Percentiles rank a stretch among this genome's conserved stretches.
Evolutionary conservation across 257 asterid species (phyloP).

Genomic region (Lithospermum erythrorhizon): DNA sequence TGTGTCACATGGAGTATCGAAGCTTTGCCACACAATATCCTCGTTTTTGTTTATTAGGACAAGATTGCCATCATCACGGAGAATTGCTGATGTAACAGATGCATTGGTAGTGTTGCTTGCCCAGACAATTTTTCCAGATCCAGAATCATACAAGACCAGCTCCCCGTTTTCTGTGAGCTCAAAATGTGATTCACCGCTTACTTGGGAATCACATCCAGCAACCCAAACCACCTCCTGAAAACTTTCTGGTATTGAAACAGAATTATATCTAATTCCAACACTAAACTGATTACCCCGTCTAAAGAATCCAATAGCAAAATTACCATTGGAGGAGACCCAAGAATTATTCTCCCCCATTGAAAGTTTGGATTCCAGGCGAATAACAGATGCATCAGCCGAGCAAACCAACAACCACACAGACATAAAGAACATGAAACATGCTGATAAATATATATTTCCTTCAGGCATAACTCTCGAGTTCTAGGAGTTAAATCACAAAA

Average conservation of each 20-base stretch:
- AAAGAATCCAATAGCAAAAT: constrained; percentile 30
- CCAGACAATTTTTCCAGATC: constrained; percentile 22
- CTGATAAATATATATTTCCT: constrained; percentile 4
- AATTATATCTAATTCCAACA: constrained; percentile 23
- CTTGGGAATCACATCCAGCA: constrained; percentile 29
- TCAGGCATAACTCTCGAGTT: constrained; percentile 20
- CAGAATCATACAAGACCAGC: constrained; percentile 25
- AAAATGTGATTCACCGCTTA: constrained; percentile 23
- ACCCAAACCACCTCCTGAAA: constrained; percentile 28
- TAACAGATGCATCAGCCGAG: constrained; percentile 16
- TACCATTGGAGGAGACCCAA: constrained; percentile 35
- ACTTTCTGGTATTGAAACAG: constrained; percentile 19
- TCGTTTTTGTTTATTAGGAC: constrained; percentile 15
- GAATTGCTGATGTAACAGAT: constrained; percentile 26
- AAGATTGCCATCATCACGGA: constrained; percentile 24
- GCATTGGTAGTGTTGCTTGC: constrained; percentile 23
- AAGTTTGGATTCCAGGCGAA: constrained; percentile 29
- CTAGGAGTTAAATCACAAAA: constrained; percentile 12
- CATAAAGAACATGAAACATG: constrained; percentile 12
- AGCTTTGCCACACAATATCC: constrained; percentile 28
- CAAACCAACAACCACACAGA: constrained; percentile 12
- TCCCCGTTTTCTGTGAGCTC: constrained; percentile 24
- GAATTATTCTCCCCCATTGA: constrained; percentile 19
- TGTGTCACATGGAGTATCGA: constrained; percentile 26
- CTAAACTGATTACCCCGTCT: constrained; percentile 16